A percentile compares a stretch with the other conserved stretches of the same genome.
Evolutionary conservation across 2,329 filamentous ascomycete species (phyloP).

Genomic region (Cordyceps javanica): DNA sequence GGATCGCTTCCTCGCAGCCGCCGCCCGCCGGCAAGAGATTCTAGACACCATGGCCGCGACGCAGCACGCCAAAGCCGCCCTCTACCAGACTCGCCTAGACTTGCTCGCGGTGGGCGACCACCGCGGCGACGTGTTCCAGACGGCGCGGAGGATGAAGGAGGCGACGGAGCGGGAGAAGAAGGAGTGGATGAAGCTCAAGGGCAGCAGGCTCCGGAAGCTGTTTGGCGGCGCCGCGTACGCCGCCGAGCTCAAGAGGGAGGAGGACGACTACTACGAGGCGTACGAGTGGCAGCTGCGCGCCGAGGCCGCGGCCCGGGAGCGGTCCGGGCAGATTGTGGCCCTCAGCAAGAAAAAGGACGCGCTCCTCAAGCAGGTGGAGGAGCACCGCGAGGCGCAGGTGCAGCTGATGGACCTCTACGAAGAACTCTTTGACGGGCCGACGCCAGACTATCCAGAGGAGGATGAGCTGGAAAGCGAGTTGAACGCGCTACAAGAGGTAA

Average conservation of each 20-base stretch:
- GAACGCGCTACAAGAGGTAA: background rate
- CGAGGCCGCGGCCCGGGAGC: background rate
- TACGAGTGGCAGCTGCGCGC: slow-evolving; percentile 8
- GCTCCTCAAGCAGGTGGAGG: background rate
- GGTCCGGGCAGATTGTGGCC: background rate
- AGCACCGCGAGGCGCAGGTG: background rate
- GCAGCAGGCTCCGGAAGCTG: background rate
- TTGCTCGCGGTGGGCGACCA: background rate
- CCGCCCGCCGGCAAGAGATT: background rate
- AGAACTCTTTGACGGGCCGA: background rate
- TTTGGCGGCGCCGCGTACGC: background rate
- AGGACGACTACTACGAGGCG: slow-evolving; percentile 3
- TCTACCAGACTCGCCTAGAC: background rate
- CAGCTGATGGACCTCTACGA: background rate
- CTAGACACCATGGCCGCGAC: background rate
- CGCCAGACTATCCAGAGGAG: background rate
- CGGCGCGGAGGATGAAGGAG: background rate
- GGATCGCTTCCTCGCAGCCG: background rate
- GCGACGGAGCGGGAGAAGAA: background rate
- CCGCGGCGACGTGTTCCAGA: background rate
- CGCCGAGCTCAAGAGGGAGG: slow-evolving; percentile 1
- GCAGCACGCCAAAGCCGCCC: background rate
- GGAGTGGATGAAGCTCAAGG: slow-evolving; percentile 2
- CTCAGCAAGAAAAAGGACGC: background rate
- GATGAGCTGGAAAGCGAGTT: background rate